These are phyloP conservation scores for Sonneratia alba DNA, from an alignment of 345 rosid species.

Conservation along the genomic window DNA sequence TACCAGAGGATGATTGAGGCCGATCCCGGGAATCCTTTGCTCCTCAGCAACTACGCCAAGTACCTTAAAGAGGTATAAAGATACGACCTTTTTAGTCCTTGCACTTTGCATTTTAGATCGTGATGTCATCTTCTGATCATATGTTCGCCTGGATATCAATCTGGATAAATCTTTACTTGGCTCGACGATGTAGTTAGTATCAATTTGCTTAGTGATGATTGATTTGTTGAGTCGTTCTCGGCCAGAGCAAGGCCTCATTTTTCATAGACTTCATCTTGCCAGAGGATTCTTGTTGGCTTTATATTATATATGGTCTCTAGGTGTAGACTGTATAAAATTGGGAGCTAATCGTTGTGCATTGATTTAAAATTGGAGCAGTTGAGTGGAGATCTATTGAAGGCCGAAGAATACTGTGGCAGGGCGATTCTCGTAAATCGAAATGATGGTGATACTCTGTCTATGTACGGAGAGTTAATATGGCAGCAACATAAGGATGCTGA, in stretches of 20 bases:
- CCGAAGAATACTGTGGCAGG: constrained; percentile 79
- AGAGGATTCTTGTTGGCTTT: too few species aligned
- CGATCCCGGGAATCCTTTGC: constrained; percentile 65
- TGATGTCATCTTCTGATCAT: neutral
- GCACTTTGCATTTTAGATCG: neutral
- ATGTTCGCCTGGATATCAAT: neutral
- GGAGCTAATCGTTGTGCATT: neutral
- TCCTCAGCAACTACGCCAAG: constrained; percentile 75
- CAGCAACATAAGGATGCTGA: constrained; percentile 48
- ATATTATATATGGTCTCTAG: too few species aligned
- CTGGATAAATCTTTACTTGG: neutral
- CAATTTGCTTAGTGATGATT: neutral
- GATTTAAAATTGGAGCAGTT: constrained; percentile 38
- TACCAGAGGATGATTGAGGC: constrained; percentile 78
- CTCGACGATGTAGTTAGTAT: neutral
- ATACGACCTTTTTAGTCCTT: neutral
- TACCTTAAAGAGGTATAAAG: constrained; percentile 70
- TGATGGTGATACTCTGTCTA: constrained; percentile 65
- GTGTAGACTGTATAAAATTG: too few species aligned
- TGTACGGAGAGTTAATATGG: constrained; percentile 87
- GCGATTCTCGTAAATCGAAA: constrained; percentile 54
- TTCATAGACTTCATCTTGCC: too few species aligned
- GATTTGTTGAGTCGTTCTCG: too few species aligned
- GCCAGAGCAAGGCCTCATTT: too few species aligned
- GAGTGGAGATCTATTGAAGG: constrained; percentile 46